Conservation (phyloP, 768 basidiomycete genomes). For the Baorangia bicolor region DNA sequence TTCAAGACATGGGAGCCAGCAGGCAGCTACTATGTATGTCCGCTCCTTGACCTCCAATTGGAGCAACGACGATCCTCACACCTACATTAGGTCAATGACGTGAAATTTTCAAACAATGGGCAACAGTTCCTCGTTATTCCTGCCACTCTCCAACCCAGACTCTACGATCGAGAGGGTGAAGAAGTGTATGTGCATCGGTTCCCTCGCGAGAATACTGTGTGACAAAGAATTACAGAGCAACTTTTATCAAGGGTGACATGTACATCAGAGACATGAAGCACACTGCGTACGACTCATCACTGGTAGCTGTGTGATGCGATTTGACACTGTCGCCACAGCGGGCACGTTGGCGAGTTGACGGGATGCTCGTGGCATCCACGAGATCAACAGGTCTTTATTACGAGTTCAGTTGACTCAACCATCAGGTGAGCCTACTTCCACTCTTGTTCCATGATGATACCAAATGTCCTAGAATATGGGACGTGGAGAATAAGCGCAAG, state of each 20-base stretch:
- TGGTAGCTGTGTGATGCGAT: slow-evolving; percentile 1
- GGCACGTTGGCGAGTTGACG: slow-evolving; percentile 91
- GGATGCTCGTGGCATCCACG: slow-evolving; percentile 94
- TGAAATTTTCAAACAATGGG: slow-evolving; percentile 87
- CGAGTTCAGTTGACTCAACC: slow-evolving; percentile 93
- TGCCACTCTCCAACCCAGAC: slow-evolving; percentile 82
- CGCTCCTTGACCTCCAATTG: neutral
- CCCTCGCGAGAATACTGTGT: slow-evolving; percentile 33
- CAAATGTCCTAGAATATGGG: slow-evolving; percentile 75
- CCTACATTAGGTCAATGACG: slow-evolving; percentile 72
- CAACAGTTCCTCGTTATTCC: slow-evolving; percentile 84
- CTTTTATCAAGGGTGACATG: slow-evolving; percentile 91
- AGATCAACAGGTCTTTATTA: slow-evolving; percentile 81
- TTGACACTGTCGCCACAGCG: slow-evolving; percentile 47
- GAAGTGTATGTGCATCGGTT: slow-evolving; percentile 65
- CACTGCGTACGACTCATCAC: slow-evolving; percentile 69
- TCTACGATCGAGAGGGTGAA: slow-evolving; percentile 92
- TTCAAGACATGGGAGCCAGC: slow-evolving; percentile 97
- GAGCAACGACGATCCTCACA: neutral
- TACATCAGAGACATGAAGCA: slow-evolving; percentile 99
- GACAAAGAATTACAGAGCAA: slow-evolving; percentile 62
- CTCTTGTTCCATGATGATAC: neutral
- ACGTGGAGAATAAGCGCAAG: slow-evolving; percentile 87
- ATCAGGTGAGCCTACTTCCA: slow-evolving; percentile 60
- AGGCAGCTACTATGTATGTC: slow-evolving; percentile 82